Conservation (phyloP, 345 rosid species). For the Arabidopsis thaliana region DNA sequence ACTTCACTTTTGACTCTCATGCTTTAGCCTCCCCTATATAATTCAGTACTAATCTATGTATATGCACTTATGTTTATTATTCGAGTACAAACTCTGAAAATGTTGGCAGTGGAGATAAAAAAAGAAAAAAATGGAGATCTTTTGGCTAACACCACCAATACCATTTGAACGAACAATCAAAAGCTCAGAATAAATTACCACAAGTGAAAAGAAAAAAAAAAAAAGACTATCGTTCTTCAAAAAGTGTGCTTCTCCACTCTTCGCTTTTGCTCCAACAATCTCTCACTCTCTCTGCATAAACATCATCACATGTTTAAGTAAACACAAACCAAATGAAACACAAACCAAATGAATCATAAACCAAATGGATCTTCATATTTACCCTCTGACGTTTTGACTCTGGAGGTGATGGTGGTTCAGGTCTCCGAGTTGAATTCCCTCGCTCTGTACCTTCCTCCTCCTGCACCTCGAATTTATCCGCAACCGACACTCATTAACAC, state of each 20-base stretch:
- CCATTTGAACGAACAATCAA: slow-evolving; percentile 24
- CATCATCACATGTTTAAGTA: slow-evolving; percentile 13
- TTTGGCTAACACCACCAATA: slow-evolving; percentile 32
- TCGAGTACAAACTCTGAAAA: slow-evolving; percentile 1
- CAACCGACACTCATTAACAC: slow-evolving; percentile 21
- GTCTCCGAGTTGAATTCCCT: slow-evolving; percentile 38
- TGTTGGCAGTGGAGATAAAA: neutral
- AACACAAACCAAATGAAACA: slow-evolving; percentile 11
- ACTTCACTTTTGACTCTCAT: neutral
- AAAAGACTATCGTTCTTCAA: slow-evolving; percentile 22
- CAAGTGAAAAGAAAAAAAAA: neutral
- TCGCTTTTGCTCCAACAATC: slow-evolving; percentile 16
- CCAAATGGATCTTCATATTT: neutral
- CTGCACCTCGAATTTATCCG: slow-evolving; percentile 22
- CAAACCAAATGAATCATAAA: neutral
- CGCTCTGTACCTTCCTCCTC: slow-evolving; percentile 31
- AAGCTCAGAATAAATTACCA: slow-evolving; percentile 25
- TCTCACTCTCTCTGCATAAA: slow-evolving; percentile 44
- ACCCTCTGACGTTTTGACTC: slow-evolving; percentile 52
- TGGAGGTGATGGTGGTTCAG: slow-evolving; percentile 34
- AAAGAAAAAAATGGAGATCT: slow-evolving; percentile 15
- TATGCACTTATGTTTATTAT: slow-evolving; percentile 7
- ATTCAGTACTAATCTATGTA: neutral
- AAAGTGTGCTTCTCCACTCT: slow-evolving; percentile 35
- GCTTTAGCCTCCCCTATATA: neutral